Percentiles rank a stretch among this genome's conserved stretches.
Conservation (phyloP, 2,329 filamentous ascomycete genomes). For the Colletotrichum higginsianum region DNA sequence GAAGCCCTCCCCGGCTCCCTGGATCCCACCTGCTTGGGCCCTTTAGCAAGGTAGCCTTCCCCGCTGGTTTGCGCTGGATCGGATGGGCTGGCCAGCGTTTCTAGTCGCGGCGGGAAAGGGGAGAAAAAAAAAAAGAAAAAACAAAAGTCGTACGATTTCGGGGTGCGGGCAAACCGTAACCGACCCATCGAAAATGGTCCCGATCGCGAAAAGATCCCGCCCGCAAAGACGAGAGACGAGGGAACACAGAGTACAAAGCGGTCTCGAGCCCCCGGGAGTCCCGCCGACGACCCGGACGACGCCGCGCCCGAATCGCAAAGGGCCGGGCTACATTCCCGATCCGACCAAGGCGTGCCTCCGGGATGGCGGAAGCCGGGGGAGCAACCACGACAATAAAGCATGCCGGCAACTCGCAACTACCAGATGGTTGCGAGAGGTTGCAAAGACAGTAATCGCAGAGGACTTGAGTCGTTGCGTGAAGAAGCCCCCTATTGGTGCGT, state of each 20-base stretch:
- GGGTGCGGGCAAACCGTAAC: not conserved
- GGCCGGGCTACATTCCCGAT: no score
- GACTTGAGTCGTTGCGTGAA: not conserved
- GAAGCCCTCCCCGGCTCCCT: not conserved
- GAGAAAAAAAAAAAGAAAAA: no score
- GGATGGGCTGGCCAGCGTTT: constrained; percentile 7
- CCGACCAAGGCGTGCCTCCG: no score
- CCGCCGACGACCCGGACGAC: not conserved
- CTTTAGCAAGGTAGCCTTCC: not conserved
- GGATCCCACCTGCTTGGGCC: constrained; percentile 7
- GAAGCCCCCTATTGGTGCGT: no score
- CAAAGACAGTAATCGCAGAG: not conserved
- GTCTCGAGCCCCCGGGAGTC: not conserved
- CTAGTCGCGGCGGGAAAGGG: not conserved
- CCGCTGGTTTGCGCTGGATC: constrained; percentile 1
- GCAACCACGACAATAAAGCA: not conserved
- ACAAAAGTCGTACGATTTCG: not conserved
- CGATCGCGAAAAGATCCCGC: not conserved
- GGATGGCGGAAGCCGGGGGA: not conserved
- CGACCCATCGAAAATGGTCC: not conserved
- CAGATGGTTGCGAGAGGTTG: no score
- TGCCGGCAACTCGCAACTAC: no score
- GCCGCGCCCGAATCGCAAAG: not conserved
- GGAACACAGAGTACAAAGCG: not conserved
- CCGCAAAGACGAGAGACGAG: not conserved